phyloP scores from a whole-genome alignment of 2,329 filamentous ascomycete genomes.

The Lasiodiplodia sp. region DNA sequence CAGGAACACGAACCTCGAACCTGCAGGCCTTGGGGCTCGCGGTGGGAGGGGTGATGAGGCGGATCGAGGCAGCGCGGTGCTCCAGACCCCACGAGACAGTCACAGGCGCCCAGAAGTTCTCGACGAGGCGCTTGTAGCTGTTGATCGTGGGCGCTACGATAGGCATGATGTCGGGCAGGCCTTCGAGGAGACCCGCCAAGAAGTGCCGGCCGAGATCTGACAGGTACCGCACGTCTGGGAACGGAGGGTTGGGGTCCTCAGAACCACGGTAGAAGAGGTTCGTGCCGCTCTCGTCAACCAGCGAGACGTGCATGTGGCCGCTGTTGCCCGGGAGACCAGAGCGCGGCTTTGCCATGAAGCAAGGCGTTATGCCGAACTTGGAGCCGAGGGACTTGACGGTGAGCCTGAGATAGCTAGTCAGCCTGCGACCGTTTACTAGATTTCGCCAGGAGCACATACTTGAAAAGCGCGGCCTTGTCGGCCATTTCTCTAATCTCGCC shows the following conservation, averaged over 20 bases:
- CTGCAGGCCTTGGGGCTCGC: constrained; percentile 84
- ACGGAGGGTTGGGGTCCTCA: constrained; percentile 72
- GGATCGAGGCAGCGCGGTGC: constrained; percentile 89
- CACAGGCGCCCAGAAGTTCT: constrained; percentile 99
- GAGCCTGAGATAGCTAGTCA: constrained; percentile 80
- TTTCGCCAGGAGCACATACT: constrained; percentile 56
- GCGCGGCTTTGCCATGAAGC: constrained; percentile 98
- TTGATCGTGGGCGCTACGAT: constrained; percentile 93
- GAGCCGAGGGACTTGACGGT: constrained; percentile 85
- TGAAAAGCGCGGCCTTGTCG: constrained; percentile 90
- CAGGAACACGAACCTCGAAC: constrained; percentile 90
- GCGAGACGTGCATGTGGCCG: constrained; percentile 92
- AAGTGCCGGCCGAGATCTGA: constrained; percentile 93
- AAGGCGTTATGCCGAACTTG: constrained; percentile 90
- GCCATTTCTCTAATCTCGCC: constrained; percentile 89
- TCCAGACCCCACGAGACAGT: constrained; percentile 97
- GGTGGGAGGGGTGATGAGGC: constrained; percentile 87
- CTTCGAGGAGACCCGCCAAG: constrained; percentile 86
- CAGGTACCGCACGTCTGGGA: constrained; percentile 77
- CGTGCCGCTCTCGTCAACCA: constrained; percentile 77
- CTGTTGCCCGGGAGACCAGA: constrained; percentile 92
- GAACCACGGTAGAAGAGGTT: constrained; percentile 82
- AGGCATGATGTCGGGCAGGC: constrained; percentile 94
- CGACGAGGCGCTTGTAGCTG: constrained; percentile 96
- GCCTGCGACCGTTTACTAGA: constrained; percentile 80